Evolutionary conservation across 2,329 filamentous ascomycete species (phyloP), one percentile per base, ranked within the genome.

Genomic region (Alternaria sp.): DNA sequence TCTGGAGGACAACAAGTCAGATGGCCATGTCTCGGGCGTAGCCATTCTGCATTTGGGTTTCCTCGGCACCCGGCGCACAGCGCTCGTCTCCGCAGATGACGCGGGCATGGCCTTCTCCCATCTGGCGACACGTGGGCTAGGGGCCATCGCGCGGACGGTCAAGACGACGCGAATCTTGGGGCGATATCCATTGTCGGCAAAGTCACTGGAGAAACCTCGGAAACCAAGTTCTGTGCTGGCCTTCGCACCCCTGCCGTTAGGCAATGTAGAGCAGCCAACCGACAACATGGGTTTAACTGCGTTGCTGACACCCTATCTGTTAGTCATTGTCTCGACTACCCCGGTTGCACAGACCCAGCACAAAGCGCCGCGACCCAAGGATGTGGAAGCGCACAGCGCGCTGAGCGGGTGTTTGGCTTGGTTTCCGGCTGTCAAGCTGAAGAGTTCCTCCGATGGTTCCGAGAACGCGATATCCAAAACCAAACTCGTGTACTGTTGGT

Each of bases 101-200:
- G 89, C 89, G 52, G 96, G 96, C 19, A 99, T 99, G 96, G 95
- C 96, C 0, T 99, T 99, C 79, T 97, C 96, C 4, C 96, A 99
- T 80, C 86, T 99, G 10, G 96, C 96, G 10, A 97, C 93, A 10
- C 87, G 96, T 72, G 96, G 96, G 2, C 90, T 96, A 40, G 96
- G 96, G 4, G 87, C 93, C 23, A 86, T 99, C 21, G 93, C 91
- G 6, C 88, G 96, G 61, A 90, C 89, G 0, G 91, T 99, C 50
- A 97, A 93, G 81, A 97, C 93, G 0, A 95, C 92, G 3, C 88
- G 96, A 63, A 94, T 99, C 64, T 83, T 99, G 6, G 96, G 96
- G 7, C 88, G 96, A 55, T 99, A 99, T 81, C 95, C 95, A 0
- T 87, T 92, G 66, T 85, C 89, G 13, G 84, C 88, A 13, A 83